These are phyloP conservation scores for Stylonectria norvegica DNA, from an alignment of 2,329 filamentous ascomycete species.

Conservation along the genomic window DNA sequence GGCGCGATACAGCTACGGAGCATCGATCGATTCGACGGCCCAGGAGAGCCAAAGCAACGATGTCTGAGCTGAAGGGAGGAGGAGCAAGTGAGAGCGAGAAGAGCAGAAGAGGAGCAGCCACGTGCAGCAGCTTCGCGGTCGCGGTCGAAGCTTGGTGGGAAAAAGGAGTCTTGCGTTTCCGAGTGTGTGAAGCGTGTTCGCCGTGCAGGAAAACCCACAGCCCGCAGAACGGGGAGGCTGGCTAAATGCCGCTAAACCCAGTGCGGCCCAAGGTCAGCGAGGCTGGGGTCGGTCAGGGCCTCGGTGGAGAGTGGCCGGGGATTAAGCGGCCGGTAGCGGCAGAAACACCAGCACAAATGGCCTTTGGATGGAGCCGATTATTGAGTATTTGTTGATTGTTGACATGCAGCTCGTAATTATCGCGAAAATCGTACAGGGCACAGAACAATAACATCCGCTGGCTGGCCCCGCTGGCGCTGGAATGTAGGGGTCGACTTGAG, in stretches of 20 bases:
- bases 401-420: too few relatives aligned
- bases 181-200: background rate
- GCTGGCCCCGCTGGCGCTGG: too few relatives aligned
- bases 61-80: too few relatives aligned
- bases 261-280: constrained; percentile 7
- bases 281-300: constrained; percentile 1
- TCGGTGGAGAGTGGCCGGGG: too few relatives aligned
- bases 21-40: constrained; percentile 6
- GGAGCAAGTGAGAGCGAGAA: too few relatives aligned
- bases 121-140: background rate
- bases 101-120: background rate
- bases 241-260: constrained; percentile 12
- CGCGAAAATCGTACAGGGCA: too few relatives aligned
- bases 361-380: too few relatives aligned
- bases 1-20: constrained; percentile 14
- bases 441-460: too few relatives aligned
- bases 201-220: background rate
- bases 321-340: background rate
- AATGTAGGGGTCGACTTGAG: too few relatives aligned
- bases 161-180: background rate
- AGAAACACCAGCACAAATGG: background rate
- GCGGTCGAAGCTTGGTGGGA: background rate
- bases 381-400: too few relatives aligned
- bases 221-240: constrained; percentile 9
- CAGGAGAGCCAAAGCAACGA: too few relatives aligned